Base-by-base conservation (phyloP, 352 stramenopile genomes). In the Phytophthora europaea region DNA sequence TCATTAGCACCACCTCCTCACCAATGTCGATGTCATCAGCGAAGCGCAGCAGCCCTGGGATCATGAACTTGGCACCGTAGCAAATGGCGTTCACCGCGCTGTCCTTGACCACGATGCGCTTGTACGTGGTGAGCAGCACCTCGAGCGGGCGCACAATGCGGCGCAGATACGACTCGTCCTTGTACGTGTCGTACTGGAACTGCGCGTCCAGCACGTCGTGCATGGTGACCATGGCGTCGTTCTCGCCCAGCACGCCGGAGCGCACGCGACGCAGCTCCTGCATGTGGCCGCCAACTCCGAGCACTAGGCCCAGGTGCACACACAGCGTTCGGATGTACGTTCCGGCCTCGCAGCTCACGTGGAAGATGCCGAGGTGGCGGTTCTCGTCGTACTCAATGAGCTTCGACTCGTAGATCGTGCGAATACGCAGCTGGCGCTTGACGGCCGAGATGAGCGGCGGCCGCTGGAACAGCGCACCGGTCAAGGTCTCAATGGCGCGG, bases 51-150 rank as follows among this genome's bases (percentile, higher is more conserved):
- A 99, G 82, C 73, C 98, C 98, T 0, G 98, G 98, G 55, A 99
- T 97, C 98, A 99, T 99, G 58, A 99, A 97, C 90, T 99, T 99
- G 69, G 98, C 98, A 51, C 98, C 98, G 83, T 99, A 99, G 84
- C 98, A 99, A 77, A 99, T 99, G 28, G 98, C 98, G 85, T 99
- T 99, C 6, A 99, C 98, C 13, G 97, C 98, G 31, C 88, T 98
- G 88, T 99, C 98, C 90, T 99, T 99, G 16, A 99, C 98, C 28
- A 99, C 98, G 34, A 99, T 94, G 22, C 98, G 94, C 89, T 99
- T 99, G 91, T 99, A 99, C 34, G 97, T 99, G 36, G 95, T 99
- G 15, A 99, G 87, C 34, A 99, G 86, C 34, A 99, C 85, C 80
- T 99, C 98, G 6, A 99, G 87, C 15, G 98, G 98, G 72, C 98